Conservation (phyloP, 805 yeast species). For the Metschnikowia dekortorum region DNA sequence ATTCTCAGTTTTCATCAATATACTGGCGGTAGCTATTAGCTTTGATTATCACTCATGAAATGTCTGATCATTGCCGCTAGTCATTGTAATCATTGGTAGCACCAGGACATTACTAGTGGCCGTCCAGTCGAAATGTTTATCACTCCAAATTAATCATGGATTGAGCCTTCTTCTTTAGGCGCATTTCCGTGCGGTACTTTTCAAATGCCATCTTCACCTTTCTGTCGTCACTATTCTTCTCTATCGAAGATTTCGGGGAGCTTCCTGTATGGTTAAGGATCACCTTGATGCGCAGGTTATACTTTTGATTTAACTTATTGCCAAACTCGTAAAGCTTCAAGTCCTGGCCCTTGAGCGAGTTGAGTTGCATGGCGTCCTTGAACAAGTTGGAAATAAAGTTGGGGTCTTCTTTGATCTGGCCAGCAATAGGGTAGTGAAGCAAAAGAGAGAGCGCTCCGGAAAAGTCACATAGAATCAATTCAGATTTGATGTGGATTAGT, state of each 20-base stretch:
- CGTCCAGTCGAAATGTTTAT: background rate
- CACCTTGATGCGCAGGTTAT: constrained; percentile 35
- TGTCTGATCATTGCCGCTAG: too few species aligned
- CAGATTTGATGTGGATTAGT: constrained; percentile 41
- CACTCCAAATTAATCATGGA: background rate
- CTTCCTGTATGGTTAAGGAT: constrained; percentile 9
- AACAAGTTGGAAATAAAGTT: constrained; percentile 26
- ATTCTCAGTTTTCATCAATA: too few species aligned
- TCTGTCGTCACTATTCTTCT: constrained; percentile 14
- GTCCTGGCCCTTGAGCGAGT: constrained; percentile 31
- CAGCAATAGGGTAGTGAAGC: constrained; percentile 45
- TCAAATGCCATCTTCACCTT: constrained; percentile 42
- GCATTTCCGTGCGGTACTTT: constrained; percentile 42
- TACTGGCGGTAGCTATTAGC: too few species aligned
- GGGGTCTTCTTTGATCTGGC: constrained; percentile 10
- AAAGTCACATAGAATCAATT: constrained; percentile 45
- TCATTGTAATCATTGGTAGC: background rate
- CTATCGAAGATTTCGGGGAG: constrained; percentile 20
- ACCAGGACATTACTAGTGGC: background rate
- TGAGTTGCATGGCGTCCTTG: constrained; percentile 32
- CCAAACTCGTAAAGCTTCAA: constrained; percentile 39
- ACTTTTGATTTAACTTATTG: constrained; percentile 33
- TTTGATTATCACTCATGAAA: too few species aligned
- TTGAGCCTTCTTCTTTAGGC: constrained; percentile 41
- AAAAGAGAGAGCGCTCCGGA: constrained; percentile 47